Evolutionary conservation across 2,329 filamentous ascomycete genomes (phyloP).

Genomic region (Elsinoe batatas): DNA sequence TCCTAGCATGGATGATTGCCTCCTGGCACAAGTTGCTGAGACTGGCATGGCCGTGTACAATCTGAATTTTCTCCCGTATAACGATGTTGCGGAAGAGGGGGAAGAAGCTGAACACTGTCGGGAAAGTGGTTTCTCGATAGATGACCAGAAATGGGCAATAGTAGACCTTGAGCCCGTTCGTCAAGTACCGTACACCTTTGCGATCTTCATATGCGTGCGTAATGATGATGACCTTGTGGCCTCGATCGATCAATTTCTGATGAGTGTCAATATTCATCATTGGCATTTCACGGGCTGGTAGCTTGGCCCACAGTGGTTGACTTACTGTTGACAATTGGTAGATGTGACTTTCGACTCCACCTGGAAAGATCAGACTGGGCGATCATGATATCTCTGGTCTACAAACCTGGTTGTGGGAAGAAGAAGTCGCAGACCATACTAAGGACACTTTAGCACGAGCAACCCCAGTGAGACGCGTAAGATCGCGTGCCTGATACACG

Average conservation of each 20-base stretch:
- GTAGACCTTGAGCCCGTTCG: constrained; percentile 96
- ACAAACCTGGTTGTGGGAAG: constrained; percentile 76
- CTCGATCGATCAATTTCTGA: constrained; percentile 87
- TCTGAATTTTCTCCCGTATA: constrained; percentile 87
- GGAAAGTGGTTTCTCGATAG: constrained; percentile 86
- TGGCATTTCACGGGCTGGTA: constrained; percentile 8
- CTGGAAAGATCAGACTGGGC: constrained; percentile 24
- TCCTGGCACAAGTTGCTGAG: constrained; percentile 90
- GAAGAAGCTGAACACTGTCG: constrained; percentile 97
- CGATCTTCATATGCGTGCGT: constrained; percentile 90
- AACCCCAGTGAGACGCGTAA: constrained; percentile 8
- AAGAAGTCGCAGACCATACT: constrained; percentile 99
- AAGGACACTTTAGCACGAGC: constrained; percentile 20
- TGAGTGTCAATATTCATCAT: constrained; percentile 11
- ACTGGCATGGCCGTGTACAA: constrained; percentile 94
- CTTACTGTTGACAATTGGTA: constrained; percentile 79
- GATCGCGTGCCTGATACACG: neutral
- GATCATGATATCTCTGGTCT: constrained; percentile 1
- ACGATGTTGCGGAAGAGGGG: constrained; percentile 96
- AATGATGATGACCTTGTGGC: constrained; percentile 96
- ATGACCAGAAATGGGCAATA: constrained; percentile 94
- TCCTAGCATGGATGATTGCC: constrained; percentile 85
- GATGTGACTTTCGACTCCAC: constrained; percentile 94
- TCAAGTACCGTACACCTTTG: constrained; percentile 87
- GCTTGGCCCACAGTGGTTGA: neutral